Evolutionary conservation across 129 eudicot species (phyloP).

Genomic region (Tanacetum coccineum): DNA sequence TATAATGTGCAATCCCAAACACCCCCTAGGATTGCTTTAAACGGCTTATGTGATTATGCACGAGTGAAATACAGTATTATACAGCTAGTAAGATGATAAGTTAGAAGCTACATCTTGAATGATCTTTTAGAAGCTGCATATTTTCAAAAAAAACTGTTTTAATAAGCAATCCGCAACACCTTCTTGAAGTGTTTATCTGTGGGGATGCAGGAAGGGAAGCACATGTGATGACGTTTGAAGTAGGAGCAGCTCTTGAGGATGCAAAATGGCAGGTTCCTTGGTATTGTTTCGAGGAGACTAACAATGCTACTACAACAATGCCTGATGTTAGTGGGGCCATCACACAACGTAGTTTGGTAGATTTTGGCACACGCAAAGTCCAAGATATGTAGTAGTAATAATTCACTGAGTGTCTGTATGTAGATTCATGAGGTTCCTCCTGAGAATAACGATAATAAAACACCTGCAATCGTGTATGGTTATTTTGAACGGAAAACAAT

Average conservation of each 20-base stretch:
- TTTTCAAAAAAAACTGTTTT: neutral
- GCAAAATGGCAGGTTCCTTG: conserved; percentile 75
- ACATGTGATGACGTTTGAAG: conserved; percentile 85
- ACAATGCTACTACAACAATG: conserved; percentile 11
- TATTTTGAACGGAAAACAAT: no score
- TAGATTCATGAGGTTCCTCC: neutral
- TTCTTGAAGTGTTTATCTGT: neutral
- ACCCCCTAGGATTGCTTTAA: no score
- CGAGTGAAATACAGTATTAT: no score
- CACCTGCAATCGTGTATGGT: no score
- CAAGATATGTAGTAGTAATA: conserved; percentile 1
- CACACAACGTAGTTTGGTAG: conserved; percentile 9
- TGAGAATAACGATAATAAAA: no score
- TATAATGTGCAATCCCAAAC: no score
- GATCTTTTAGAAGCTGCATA: no score
- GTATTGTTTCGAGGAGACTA: conserved; percentile 54
- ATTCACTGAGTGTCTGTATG: neutral
- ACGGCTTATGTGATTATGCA: no score
- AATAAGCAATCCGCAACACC: neutral
- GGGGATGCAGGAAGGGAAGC: conserved; percentile 58
- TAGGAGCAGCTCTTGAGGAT: conserved; percentile 87
- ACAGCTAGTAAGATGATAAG: no score
- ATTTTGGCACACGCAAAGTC: neutral
- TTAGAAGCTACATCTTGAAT: no score
- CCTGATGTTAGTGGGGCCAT: conserved; percentile 1